Evolutionary conservation across 2,329 filamentous ascomycete genomes (phyloP).

Genomic region (Allantophomopsis cytisporea): DNA sequence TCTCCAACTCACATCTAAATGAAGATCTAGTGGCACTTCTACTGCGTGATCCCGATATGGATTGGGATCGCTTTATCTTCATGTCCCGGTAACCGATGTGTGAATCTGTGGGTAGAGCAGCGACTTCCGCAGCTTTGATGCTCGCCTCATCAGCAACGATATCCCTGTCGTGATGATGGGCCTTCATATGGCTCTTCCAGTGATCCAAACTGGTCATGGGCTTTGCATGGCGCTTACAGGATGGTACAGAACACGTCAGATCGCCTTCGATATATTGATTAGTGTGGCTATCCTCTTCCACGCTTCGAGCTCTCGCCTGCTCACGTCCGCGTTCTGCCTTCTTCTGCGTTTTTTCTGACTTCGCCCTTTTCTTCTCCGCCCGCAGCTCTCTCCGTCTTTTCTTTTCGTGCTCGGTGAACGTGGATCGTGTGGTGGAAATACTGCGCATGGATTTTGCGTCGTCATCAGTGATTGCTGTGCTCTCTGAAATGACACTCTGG

Average conservation of each 20-base stretch:
- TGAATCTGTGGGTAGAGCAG: too few relatives aligned
- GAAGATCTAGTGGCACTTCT: too few relatives aligned
- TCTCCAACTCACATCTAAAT: too few relatives aligned
- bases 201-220: not conserved
- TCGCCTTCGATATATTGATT: too few relatives aligned
- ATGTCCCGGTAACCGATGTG: too few relatives aligned
- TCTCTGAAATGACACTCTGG: not conserved
- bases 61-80: too few relatives aligned
- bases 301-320: not conserved
- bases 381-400: not conserved
- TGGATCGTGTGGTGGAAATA: not conserved
- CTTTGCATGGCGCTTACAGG: not conserved
- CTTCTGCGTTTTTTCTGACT: not conserved
- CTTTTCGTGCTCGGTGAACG: not conserved
- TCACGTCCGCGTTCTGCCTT: not conserved
- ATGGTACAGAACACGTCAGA: not conserved
- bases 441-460: not conserved
- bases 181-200: not conserved
- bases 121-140: too few relatives aligned
- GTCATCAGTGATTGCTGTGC: not conserved
- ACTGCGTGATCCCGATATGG: too few relatives aligned
- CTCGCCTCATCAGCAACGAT: not conserved
- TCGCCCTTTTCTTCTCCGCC: not conserved
- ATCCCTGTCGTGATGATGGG: not conserved
- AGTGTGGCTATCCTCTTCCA: not conserved